Evolutionary conservation across 2,329 filamentous ascomycete species (phyloP).

Genomic region (Cordyceps tenuipes): DNA sequence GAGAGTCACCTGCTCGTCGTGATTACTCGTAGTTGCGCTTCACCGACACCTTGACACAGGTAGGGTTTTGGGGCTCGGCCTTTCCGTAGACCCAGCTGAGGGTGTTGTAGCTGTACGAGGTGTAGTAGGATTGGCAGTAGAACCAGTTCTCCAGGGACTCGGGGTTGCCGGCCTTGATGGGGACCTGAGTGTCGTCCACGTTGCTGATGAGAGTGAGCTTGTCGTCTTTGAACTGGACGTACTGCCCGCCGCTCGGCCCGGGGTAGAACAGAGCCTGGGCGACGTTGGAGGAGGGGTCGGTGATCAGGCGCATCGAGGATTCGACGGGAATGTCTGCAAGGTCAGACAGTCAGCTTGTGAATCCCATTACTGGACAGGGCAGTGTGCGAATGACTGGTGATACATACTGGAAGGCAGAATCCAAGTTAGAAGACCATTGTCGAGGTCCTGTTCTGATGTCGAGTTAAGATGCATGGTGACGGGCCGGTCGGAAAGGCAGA

Average conservation of each 20-base stretch:
- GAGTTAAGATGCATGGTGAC: constrained; percentile 11
- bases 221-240: constrained; percentile 4
- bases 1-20: neutral
- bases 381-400: neutral
- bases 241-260: neutral
- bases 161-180: neutral
- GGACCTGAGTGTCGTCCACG: constrained; percentile 8
- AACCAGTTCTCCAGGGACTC: neutral
- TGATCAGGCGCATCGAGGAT: neutral
- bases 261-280: constrained; percentile 10
- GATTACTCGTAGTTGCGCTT: constrained; percentile 7
- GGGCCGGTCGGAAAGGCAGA: neutral
- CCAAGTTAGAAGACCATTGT: constrained; percentile 8
- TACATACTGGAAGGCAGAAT: constrained; percentile 6
- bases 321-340: neutral
- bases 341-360: neutral
- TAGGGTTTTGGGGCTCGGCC: constrained; percentile 9
- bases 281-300: constrained; percentile 5
- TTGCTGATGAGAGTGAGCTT: neutral
- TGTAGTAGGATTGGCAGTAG: constrained; percentile 4
- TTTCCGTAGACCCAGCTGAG: constrained; percentile 12
- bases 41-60: constrained; percentile 10
- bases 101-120: constrained; percentile 10
- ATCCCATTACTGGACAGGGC: neutral
- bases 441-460: neutral